Percentiles rank a stretch among this genome's conserved stretches.
Evolutionary conservation across 176 grass and related monocot genomes (phyloP).

Genomic region (Typha latifolia): DNA sequence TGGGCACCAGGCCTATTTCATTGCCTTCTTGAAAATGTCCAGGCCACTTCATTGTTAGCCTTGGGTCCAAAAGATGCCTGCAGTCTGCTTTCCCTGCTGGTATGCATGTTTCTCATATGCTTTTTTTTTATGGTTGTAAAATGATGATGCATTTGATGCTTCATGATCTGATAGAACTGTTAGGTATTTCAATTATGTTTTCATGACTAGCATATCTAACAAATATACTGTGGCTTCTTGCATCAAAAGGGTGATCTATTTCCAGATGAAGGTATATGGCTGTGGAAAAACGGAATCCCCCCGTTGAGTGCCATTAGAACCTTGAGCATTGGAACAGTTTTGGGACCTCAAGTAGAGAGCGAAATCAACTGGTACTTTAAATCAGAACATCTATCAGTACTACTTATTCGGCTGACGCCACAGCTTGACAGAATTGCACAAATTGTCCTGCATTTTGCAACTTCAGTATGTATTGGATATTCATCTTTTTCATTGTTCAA

Average conservation of each 20-base stretch:
- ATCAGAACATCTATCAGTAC: conserved; percentile 49
- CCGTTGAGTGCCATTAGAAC: conserved; percentile 76
- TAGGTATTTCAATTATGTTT: background rate
- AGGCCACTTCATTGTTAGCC: conserved; percentile 45
- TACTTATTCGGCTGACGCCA: conserved; percentile 66
- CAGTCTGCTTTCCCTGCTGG: conserved; percentile 90
- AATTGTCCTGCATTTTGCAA: conserved; percentile 77
- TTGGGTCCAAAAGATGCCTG: conserved; percentile 88
- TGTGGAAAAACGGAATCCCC: conserved; percentile 81
- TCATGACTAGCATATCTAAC: background rate
- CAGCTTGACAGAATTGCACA: conserved; percentile 79
- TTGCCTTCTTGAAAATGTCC: conserved; percentile 76
- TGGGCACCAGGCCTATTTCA: conserved; percentile 92
- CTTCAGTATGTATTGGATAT: conserved; percentile 59
- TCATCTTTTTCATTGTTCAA: conserved; percentile 6
- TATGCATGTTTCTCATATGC: conserved; percentile 14
- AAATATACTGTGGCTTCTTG: conserved; percentile 27
- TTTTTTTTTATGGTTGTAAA: background rate
- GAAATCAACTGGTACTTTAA: conserved; percentile 81
- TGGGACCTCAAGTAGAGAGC: conserved; percentile 76
- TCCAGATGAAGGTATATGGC: conserved; percentile 88
- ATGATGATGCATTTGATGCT: background rate
- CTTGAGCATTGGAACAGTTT: conserved; percentile 62
- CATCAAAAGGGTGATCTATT: conserved; percentile 75
- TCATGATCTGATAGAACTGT: conserved; percentile 11